Evolutionary conservation across 179 eudicot species (phyloP).

Genomic region (Drosera spatulata): DNA sequence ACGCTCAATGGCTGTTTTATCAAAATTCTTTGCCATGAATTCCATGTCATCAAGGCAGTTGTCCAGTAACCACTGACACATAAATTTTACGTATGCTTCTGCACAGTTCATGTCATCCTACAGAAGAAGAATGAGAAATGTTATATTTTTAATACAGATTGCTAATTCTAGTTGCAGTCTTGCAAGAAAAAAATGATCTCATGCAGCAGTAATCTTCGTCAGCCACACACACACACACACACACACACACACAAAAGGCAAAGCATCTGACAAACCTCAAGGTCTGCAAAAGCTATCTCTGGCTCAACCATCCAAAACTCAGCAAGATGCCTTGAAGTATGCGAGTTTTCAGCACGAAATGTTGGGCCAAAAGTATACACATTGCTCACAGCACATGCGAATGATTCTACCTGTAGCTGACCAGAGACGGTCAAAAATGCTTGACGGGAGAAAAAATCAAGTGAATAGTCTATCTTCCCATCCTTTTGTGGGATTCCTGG

Average conservation of each 20-base stretch:
- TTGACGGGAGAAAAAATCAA: constrained; percentile 87
- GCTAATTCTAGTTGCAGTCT: no score
- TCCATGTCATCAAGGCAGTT: constrained; percentile 92
- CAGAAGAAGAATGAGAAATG: neutral
- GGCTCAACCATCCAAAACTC: constrained; percentile 99
- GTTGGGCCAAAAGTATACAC: constrained; percentile 98
- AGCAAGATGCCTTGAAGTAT: constrained; percentile 91
- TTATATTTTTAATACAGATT: neutral
- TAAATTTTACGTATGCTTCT: constrained; percentile 74
- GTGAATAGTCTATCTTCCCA: constrained; percentile 74
- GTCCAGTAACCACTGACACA: constrained; percentile 88
- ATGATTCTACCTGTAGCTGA: constrained; percentile 90
- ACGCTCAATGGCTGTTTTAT: constrained; percentile 69
- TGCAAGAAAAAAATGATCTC: no score
- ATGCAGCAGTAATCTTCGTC: neutral
- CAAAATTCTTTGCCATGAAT: constrained; percentile 62
- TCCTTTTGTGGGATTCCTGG: constrained; percentile 86
- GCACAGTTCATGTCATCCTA: constrained; percentile 98
- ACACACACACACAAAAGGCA: no score
- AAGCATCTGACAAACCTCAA: constrained; percentile 37
- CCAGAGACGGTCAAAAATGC: constrained; percentile 99
- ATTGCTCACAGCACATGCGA: constrained; percentile 77
- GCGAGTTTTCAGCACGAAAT: constrained; percentile 90
- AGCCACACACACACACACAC: no score
- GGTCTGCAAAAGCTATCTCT: constrained; percentile 91